Base-by-base conservation (phyloP, 2,329 filamentous ascomycete species). In the Ceratocystis lukuohia region DNA sequence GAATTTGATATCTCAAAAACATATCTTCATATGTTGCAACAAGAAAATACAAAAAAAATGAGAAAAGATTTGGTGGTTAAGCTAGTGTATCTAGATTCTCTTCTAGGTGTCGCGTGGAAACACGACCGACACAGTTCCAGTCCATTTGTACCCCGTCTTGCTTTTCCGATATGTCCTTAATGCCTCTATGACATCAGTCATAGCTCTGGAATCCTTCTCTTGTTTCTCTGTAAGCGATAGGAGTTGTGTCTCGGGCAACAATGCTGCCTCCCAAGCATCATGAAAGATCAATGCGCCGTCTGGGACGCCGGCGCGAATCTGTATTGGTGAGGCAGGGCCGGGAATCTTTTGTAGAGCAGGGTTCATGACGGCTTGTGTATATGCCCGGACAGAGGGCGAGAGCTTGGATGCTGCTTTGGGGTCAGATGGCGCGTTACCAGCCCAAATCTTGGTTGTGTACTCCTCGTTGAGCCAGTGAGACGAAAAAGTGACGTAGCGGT, bases 221-320 rank as follows among this genome's bases (percentile, higher is more conserved):
- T 68, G 50, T n/a, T 20, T 44, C 17, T 20, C 37, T n/a, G 57
- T 59, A n/a, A 63, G 33, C 20, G 50, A 25, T 3, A 50, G 12
- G 12, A 63, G 28, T 2, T 37, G 50, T 6, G n/a, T 33, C 37
- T 61, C 30, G 3, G 59, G 41, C n/a, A 82, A 68, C 15, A 82
- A 69, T 64, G 82, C 79, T 4, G 75, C 76, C 67, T 78, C 76
- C 82, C 82, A 85, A 0, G 82, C 82, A 1, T 75, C 76, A 33
- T 78, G 74, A 69, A 80, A 84, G 48, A 85, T 72, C 65, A 76
- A 77, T 0, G 75, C 73, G 0, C 75, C 73, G 0, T 71, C 61
- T 3, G 82, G 82, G 3, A 79, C 80, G 1, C 82, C 82, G 0
- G 80, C 80, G 1, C 71, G 73, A 17, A 81, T 73, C 65, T 85